Conservation (phyloP, 2,329 filamentous ascomycete species). For the Xylaria sp. region DNA sequence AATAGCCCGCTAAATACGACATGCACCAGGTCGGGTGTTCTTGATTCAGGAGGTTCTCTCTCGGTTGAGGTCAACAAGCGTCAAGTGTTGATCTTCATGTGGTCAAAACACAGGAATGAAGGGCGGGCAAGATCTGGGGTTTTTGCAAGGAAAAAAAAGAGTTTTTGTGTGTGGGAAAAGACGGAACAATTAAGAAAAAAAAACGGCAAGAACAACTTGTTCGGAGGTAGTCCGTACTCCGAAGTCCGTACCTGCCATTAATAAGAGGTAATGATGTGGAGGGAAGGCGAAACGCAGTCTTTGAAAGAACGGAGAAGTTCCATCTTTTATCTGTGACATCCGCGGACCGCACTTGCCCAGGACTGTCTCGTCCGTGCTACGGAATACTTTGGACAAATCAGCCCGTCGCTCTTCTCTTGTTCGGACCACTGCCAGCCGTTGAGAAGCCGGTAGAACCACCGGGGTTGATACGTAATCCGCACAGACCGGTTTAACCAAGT, state of each 20-base stretch:
- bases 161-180: too few relatives aligned
- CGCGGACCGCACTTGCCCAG: neutral
- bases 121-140: too few relatives aligned
- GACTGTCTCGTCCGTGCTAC: conserved; percentile 4
- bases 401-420: conserved; percentile 2
- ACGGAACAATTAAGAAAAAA: too few relatives aligned
- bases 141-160: too few relatives aligned
- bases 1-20: neutral
- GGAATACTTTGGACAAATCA: neutral
- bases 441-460: too few relatives aligned
- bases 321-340: conserved; percentile 3
- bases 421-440: too few relatives aligned
- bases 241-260: neutral
- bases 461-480: too few relatives aligned
- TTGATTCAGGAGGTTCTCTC: neutral
- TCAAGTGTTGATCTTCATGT: neutral
- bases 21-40: neutral
- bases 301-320: neutral
- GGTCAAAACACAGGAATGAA: neutral
- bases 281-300: too few relatives aligned
- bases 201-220: too few relatives aligned
- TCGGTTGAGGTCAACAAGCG: neutral
- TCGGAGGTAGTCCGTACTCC: too few relatives aligned
- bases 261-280: neutral
- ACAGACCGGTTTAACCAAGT: too few relatives aligned